Conservation (phyloP, 2,329 filamentous ascomycete species). For the Xylaria digitata region DNA sequence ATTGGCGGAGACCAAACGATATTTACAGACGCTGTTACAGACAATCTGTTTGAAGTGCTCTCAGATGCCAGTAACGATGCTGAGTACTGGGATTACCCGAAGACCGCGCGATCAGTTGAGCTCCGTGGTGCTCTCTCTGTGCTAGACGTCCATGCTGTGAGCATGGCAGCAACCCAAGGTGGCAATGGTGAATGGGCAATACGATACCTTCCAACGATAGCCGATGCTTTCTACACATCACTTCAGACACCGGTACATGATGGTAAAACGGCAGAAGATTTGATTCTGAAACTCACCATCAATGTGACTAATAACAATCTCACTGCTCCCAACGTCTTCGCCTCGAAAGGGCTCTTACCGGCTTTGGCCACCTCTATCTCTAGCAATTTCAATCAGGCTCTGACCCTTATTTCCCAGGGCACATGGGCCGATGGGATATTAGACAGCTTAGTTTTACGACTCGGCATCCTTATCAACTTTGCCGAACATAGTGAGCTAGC, state of each 20-base stretch:
- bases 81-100: conserved; percentile 53
- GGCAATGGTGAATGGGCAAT: conserved; percentile 59
- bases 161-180: conserved; percentile 56
- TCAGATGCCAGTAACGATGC: conserved; percentile 50
- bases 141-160: conserved; percentile 65
- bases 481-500: conserved; percentile 79
- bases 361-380: conserved; percentile 63
- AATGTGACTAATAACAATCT: conserved; percentile 87
- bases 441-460: conserved; percentile 78
- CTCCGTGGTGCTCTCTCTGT: conserved; percentile 60
- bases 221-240: conserved; percentile 58
- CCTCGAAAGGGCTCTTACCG: conserved; percentile 66
- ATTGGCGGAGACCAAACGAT: conserved; percentile 61
- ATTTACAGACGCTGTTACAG: conserved; percentile 60
- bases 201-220: conserved; percentile 63
- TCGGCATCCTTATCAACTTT: conserved; percentile 89
- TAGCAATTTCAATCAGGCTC: conserved; percentile 60
- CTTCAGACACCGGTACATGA: conserved; percentile 51
- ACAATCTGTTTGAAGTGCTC: conserved; percentile 61
- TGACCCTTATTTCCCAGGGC: conserved; percentile 60
- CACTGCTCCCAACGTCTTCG: conserved; percentile 75
- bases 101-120: conserved; percentile 50
- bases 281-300: conserved; percentile 77
- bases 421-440: conserved; percentile 64
- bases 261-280: conserved; percentile 56